Conservation (phyloP, 371 early-diverging fungal genomes). For the Mortierella sp. region DNA sequence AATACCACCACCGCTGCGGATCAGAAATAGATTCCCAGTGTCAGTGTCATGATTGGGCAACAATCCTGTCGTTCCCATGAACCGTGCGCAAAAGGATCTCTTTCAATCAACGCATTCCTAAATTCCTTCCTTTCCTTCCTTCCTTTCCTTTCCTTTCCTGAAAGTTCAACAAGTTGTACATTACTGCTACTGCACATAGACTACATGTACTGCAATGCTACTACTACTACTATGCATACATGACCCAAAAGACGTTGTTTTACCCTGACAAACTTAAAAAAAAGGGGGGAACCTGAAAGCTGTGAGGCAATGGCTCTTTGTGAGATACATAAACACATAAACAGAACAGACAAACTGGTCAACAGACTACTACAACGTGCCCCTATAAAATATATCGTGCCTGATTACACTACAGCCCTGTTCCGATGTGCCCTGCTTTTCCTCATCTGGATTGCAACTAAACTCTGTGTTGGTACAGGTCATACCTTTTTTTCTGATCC, state of each 20-base stretch:
- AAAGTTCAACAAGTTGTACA: too few species aligned
- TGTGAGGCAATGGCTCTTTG: neutral
- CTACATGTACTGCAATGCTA: too few species aligned
- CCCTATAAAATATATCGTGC: slow-evolving; percentile 3
- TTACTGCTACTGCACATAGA: too few species aligned
- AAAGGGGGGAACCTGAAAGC: neutral
- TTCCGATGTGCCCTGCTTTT: neutral
- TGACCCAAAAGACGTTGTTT: neutral
- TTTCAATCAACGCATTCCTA: too few species aligned
- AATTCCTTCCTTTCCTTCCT: too few species aligned
- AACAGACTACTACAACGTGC: neutral
- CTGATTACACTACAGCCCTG: neutral
- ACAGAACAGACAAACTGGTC: too few species aligned
- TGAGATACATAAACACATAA: too few species aligned
- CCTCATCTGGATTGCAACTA: neutral
- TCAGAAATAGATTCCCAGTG: neutral
- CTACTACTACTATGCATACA: too few species aligned
- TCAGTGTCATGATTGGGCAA: neutral
- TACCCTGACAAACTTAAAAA: neutral
- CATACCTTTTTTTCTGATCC: neutral
- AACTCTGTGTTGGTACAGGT: neutral
- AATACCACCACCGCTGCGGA: too few species aligned
- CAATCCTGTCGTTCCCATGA: too few species aligned
- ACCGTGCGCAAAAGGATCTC: too few species aligned
- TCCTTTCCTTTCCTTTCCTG: too few species aligned